phyloP scores from a whole-genome alignment of 495 filamentous ascomycete species.

The Hypoxylon lenormandii region DNA sequence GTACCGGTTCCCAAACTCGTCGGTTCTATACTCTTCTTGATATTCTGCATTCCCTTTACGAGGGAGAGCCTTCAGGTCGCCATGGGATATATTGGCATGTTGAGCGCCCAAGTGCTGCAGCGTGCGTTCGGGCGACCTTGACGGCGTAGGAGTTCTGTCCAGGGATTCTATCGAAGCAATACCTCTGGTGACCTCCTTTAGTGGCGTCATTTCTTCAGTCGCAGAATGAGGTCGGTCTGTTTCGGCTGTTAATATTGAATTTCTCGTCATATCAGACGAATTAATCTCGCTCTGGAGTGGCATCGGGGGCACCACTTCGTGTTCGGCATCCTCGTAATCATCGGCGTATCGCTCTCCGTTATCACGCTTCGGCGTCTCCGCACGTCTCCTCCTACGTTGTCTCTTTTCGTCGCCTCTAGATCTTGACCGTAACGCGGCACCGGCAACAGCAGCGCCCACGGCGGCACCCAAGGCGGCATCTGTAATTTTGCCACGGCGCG shows the following conservation, averaged over 20 bases:
- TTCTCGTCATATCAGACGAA: slow-evolving; percentile 85
- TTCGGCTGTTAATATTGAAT: slow-evolving; percentile 86
- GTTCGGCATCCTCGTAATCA: slow-evolving; percentile 57
- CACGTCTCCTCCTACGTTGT: slow-evolving; percentile 58
- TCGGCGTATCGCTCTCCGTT: slow-evolving; percentile 53
- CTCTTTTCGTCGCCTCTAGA: slow-evolving; percentile 59
- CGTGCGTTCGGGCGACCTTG: slow-evolving; percentile 54
- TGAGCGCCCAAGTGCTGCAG: slow-evolving; percentile 60
- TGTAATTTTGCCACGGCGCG: slow-evolving; percentile 55
- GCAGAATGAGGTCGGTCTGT: slow-evolving; percentile 77
- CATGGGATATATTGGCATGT: slow-evolving; percentile 65
- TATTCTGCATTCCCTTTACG: slow-evolving; percentile 54
- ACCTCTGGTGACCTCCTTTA: slow-evolving; percentile 68
- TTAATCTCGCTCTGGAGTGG: slow-evolving; percentile 85
- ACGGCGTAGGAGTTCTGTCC: slow-evolving; percentile 56
- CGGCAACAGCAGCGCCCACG: slow-evolving; percentile 48
- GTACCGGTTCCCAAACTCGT: slow-evolving; percentile 60
- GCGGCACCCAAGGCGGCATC: slow-evolving; percentile 55
- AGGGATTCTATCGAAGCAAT: slow-evolving; percentile 56
- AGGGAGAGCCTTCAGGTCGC: slow-evolving; percentile 62
- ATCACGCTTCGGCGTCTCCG: slow-evolving; percentile 56
- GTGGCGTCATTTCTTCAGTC: slow-evolving; percentile 66
- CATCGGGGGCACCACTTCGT: slow-evolving; percentile 72
- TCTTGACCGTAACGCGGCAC: slow-evolving; percentile 54
- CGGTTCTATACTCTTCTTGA: slow-evolving; percentile 58